These are phyloP conservation scores for Amoebophrya sp. DNA, from an alignment of 169 alveolate genomes.

Conservation along the genomic window DNA sequence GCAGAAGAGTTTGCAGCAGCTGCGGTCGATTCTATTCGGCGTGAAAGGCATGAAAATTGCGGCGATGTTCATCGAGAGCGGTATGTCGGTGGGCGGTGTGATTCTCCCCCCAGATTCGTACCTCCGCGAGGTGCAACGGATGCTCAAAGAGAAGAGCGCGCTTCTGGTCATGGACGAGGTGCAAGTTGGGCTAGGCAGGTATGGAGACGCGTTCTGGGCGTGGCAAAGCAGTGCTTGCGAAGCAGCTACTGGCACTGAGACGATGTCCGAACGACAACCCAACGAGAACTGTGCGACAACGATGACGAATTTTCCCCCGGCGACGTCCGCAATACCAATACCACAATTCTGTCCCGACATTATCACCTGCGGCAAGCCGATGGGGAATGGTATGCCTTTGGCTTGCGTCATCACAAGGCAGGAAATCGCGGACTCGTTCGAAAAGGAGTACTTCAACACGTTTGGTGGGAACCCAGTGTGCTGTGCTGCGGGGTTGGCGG, in stretches of 20 bases:
- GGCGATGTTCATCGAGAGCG: neutral
- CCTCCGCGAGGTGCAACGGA: neutral
- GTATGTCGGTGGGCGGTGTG: neutral
- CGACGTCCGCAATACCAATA: neutral
- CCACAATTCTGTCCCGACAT: neutral
- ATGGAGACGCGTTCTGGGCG: conserved; percentile 38
- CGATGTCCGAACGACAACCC: neutral
- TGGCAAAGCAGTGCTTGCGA: no score
- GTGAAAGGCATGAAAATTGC: neutral
- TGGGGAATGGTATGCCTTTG: conserved; percentile 43
- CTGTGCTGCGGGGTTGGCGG: conserved; percentile 43
- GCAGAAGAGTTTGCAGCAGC: neutral
- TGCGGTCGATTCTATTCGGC: no score
- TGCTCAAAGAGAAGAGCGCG: neutral
- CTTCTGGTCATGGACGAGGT: conserved; percentile 35
- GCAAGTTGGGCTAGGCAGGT: conserved; percentile 40
- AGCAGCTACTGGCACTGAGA: conserved; percentile 26
- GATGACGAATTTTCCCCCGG: neutral
- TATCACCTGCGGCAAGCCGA: conserved; percentile 39
- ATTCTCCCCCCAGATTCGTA: neutral
- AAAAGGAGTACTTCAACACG: conserved; percentile 41
- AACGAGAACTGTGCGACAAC: neutral
- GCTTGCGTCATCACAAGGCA: conserved; percentile 36
- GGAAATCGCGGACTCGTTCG: conserved; percentile 29
- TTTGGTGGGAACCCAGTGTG: conserved; percentile 44